Evolutionary conservation across 1,139 yeast genomes (phyloP), one percentile per base, ranked within the genome.

Genomic region (Suhomyces bolitotheri): DNA sequence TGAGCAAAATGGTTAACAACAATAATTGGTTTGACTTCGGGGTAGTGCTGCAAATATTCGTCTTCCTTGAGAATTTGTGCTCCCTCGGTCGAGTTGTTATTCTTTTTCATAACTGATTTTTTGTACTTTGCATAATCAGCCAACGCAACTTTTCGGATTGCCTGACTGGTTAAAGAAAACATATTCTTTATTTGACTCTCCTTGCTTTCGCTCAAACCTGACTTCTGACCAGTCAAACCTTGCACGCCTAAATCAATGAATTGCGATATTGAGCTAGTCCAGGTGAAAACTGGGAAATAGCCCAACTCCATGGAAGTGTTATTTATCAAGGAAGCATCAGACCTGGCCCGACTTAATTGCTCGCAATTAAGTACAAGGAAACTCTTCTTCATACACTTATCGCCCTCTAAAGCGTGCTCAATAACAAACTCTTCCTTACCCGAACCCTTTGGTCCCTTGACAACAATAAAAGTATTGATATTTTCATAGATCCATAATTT

Each of bases 371-470:
- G 58, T 36, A 77, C 73, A 31, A 92, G 66, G 4, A 86, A 74
- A 45, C 82, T 80, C 13, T 67, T 63, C 25, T 82, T 70, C 23
- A 64, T 50, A 4, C 49, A 45, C 2, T 56, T 56, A 41, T 67
- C 72, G 22, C 64, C 76, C 27, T 68, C 64, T 31, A 88, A 66
- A 1, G 86, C 82, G 52, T 82, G 79, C 33, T 82, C 81, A 54
- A 81, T 66, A 3, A 92, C 89, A 44, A 92, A 67, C 41, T 83
- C 94, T 43, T 80, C 77, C 50, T 92, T 92, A 11, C 98, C 98
- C 16, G 95, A 80, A 5, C 98, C 98, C 46, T 88, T 76, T 3
- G 98, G 98, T 3, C 98, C 98, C 45, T 82, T 79, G 2, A 92
- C 82, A 3, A 92, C 78, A 23, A 90, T 88, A 55, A 89, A 92